phyloP scores from a whole-genome alignment of 495 filamentous ascomycete genomes.

The Penicillium ochrochloron region DNA sequence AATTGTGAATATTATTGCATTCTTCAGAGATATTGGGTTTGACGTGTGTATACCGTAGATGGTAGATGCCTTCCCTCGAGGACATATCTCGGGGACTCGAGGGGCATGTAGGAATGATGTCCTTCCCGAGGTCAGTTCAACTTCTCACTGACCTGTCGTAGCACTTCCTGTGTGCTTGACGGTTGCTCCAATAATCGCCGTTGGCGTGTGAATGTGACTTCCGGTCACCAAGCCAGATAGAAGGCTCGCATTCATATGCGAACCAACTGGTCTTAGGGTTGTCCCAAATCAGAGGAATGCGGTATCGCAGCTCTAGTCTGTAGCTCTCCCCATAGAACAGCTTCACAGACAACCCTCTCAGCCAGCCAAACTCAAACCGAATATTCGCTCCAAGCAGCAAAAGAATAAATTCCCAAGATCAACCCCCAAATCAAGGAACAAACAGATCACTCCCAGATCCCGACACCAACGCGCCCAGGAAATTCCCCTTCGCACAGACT shows the following conservation, averaged over 20 bases:
- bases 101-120: background rate
- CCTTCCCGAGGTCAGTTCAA: background rate
- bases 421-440: constrained; percentile 26
- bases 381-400: background rate
- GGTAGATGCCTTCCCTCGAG: background rate
- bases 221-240: background rate
- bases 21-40: background rate
- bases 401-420: background rate
- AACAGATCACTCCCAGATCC: constrained; percentile 53
- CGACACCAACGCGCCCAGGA: constrained; percentile 51
- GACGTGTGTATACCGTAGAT: background rate
- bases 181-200: background rate
- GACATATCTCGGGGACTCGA: background rate
- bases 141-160: background rate
- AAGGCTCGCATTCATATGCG: background rate
- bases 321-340: background rate
- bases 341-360: background rate
- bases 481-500: constrained; percentile 60
- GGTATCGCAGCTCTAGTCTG: background rate
- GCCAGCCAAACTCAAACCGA: background rate
- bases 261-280: background rate
- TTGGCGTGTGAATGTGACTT: background rate
- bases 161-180: background rate
- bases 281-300: background rate
- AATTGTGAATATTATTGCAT: constrained; percentile 10